Conservation (phyloP, 2,329 filamentous ascomycete genomes). For the Exophiala sp. region DNA sequence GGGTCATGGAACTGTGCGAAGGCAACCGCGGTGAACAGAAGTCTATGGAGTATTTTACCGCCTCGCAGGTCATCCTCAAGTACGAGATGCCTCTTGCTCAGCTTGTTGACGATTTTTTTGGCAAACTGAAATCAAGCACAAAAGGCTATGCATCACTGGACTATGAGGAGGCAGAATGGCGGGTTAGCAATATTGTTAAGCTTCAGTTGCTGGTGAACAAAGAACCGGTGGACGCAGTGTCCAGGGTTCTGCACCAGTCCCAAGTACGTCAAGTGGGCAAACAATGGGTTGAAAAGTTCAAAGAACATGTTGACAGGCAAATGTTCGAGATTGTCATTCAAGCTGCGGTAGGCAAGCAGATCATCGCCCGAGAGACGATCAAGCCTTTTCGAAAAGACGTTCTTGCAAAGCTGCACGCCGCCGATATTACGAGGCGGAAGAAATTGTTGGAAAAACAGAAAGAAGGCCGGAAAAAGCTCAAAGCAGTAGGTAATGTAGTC, state of each 20-base stretch:
- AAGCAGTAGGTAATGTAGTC: slow-evolving; percentile 76
- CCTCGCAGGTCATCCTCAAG: slow-evolving; percentile 88
- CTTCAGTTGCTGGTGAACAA: slow-evolving; percentile 93
- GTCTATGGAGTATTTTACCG: slow-evolving; percentile 84
- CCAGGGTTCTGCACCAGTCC: slow-evolving; percentile 79
- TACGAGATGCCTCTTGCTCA: slow-evolving; percentile 86
- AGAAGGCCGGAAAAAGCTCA: slow-evolving; percentile 82
- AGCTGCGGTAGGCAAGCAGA: slow-evolving; percentile 74
- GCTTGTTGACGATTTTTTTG: slow-evolving; percentile 94
- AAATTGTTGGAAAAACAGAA: slow-evolving; percentile 97
- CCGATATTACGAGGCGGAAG: slow-evolving; percentile 73
- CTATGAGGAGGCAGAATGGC: slow-evolving; percentile 93
- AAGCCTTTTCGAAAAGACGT: slow-evolving; percentile 98
- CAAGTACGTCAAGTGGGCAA: slow-evolving; percentile 78
- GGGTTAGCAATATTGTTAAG: slow-evolving; percentile 75
- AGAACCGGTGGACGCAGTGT: slow-evolving; percentile 85
- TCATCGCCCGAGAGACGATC: slow-evolving; percentile 88
- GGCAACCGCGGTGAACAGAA: slow-evolving; percentile 81
- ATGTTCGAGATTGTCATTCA: slow-evolving; percentile 98
- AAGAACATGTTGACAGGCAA: slow-evolving; percentile 91
- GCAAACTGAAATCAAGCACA: slow-evolving; percentile 87
- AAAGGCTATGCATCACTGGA: slow-evolving; percentile 96
- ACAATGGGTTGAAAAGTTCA: slow-evolving; percentile 92
- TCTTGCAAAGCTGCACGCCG: slow-evolving; percentile 85
- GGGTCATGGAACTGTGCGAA: slow-evolving; percentile 93